Conservation (phyloP, 2,329 filamentous ascomycete genomes). For the Pseudohalonectria lignicola region DNA sequence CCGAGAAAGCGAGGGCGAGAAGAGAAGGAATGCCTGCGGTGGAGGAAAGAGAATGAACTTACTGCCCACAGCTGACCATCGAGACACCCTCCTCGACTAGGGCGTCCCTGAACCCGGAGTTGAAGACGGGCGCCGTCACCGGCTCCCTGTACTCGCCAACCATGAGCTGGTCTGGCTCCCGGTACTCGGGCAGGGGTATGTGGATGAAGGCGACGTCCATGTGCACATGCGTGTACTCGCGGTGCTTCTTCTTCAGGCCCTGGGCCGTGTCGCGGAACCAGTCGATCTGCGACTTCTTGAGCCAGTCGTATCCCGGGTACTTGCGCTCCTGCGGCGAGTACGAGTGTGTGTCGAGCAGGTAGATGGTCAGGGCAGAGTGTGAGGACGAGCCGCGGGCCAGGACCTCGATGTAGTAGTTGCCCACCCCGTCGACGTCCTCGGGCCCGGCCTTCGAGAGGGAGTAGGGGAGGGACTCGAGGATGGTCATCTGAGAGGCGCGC, state of each 20-base stretch:
- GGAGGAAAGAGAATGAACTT: conserved; percentile 23
- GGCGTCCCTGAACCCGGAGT: conserved; percentile 86
- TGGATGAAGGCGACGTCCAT: conserved; percentile 97
- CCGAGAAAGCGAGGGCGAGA: too few species aligned
- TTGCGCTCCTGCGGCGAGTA: conserved; percentile 84
- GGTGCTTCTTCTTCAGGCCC: conserved; percentile 64
- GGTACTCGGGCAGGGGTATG: conserved; percentile 88
- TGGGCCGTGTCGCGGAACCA: conserved; percentile 83
- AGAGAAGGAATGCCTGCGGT: neutral
- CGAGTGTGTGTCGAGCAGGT: conserved; percentile 84
- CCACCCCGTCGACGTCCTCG: conserved; percentile 74
- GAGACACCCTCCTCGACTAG: conserved; percentile 76
- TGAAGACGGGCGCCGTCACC: conserved; percentile 80
- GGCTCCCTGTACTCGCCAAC: conserved; percentile 71
- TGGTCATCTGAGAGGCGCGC: conserved; percentile 68
- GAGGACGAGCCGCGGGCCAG: conserved; percentile 67
- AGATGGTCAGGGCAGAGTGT: conserved; percentile 89
- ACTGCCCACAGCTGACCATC: conserved; percentile 87
- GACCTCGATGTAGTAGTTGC: conserved; percentile 91
- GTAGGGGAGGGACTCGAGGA: conserved; percentile 80
- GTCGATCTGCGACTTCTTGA: conserved; percentile 85
- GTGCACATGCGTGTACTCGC: conserved; percentile 80
- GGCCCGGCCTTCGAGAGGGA: conserved; percentile 81
- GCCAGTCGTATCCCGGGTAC: conserved; percentile 92
- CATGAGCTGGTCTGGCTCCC: conserved; percentile 42